These are phyloP conservation scores for Piromyces sp. DNA, from an alignment of 192 early-diverging fungal species.

Conservation along the genomic window DNA sequence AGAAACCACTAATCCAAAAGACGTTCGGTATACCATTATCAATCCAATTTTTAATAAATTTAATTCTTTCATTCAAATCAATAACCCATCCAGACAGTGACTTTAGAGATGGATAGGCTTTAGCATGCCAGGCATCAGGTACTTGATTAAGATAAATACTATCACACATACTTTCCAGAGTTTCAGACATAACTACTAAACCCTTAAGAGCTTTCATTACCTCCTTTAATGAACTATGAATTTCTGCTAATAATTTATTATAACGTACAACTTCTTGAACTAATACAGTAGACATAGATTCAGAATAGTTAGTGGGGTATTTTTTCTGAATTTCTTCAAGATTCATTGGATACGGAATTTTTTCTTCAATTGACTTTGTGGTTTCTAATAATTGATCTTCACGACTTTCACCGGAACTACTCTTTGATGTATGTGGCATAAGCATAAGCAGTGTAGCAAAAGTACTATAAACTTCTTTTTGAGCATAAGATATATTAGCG, in stretches of 20 bases:
- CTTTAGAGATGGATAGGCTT: conserved; percentile 38
- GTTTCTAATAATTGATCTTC: conserved; percentile 28
- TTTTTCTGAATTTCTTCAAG: conserved; percentile 20
- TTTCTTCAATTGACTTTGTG: conserved; percentile 18
- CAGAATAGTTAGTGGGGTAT: conserved; percentile 38
- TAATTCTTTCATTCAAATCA: conserved; percentile 24
- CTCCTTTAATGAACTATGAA: conserved; percentile 28
- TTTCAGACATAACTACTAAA: conserved; percentile 36
- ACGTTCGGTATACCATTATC: conserved; percentile 29
- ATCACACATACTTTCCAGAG: conserved; percentile 34
- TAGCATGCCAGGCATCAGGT: conserved; percentile 24
- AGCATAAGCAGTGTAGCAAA: conserved; percentile 29
- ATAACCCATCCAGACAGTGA: conserved; percentile 28
- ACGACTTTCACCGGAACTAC: conserved; percentile 22
- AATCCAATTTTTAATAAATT: conserved; percentile 40
- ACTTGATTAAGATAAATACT: conserved; percentile 38
- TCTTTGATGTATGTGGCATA: conserved; percentile 30
- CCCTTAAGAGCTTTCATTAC: conserved; percentile 31
- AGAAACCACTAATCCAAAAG: conserved; percentile 43
- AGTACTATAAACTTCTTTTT: conserved; percentile 34
- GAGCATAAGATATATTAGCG: conserved; percentile 43
- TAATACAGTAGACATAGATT: conserved; percentile 36
- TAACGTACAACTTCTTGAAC: conserved; percentile 40
- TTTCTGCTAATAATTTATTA: conserved; percentile 24
- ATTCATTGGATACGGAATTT: conserved; percentile 29